A percentile compares a stretch with the other conserved stretches of the same genome.
Evolutionary conservation across 208 protist species (phyloP).

Genomic region (Acanthamoeba lenticulata): DNA sequence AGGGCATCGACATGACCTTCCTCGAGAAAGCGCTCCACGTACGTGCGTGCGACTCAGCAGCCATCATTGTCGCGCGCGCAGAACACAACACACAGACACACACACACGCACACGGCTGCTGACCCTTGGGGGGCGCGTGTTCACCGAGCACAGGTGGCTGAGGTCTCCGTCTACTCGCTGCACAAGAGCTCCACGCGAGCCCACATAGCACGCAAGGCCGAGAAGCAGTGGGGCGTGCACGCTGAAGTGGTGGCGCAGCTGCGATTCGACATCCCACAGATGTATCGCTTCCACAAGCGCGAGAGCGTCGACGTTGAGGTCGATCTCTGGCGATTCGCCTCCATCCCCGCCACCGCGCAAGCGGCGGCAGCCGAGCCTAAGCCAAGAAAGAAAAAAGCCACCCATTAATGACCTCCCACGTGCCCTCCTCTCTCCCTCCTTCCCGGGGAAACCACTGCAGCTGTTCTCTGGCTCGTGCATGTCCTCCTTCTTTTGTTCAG

Average conservation of each 20-base stretch:
- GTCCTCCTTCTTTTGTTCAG: background rate
- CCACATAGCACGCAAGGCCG: slow-evolving; percentile 65
- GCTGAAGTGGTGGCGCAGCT: slow-evolving; percentile 81
- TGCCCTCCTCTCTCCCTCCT: background rate
- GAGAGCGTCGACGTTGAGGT: slow-evolving; percentile 70
- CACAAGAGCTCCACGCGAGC: slow-evolving; percentile 78
- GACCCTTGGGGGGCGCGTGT: background rate
- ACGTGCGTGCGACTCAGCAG: background rate
- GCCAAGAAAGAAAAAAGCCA: background rate
- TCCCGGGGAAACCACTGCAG: background rate
- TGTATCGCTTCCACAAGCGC: slow-evolving; percentile 82
- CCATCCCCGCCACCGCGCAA: background rate
- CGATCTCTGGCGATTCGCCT: slow-evolving; percentile 56
- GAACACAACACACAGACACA: too few species aligned
- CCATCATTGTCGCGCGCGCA: background rate
- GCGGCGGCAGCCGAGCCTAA: background rate
- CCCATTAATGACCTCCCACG: background rate
- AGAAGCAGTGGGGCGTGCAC: slow-evolving; percentile 69
- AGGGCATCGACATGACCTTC: slow-evolving; percentile 81
- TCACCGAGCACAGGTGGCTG: background rate
- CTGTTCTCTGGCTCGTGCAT: too few species aligned
- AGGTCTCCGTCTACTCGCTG: slow-evolving; percentile 73
- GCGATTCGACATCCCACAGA: slow-evolving; percentile 77
- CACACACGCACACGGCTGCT: too few species aligned
- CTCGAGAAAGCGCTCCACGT: slow-evolving; percentile 65